Evolutionary conservation across 305 asterid genomes (phyloP).

Genomic region (Fraxinus platypoda): DNA sequence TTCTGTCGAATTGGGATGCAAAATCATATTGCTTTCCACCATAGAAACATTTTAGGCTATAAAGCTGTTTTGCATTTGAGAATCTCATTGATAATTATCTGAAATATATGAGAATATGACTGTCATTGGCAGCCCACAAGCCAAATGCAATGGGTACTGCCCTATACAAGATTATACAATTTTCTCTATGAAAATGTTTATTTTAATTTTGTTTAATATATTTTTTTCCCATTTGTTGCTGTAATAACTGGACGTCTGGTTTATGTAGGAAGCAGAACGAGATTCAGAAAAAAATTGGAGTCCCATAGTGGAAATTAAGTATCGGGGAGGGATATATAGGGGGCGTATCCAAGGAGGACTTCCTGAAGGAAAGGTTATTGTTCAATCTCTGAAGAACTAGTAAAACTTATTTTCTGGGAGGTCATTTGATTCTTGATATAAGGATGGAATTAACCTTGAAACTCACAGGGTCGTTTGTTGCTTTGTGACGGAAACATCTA

Average conservation of each 20-base stretch:
- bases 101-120: not conserved
- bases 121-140: not conserved
- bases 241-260: conserved; percentile 17
- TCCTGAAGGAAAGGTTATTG: conserved; percentile 95
- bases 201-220: not conserved
- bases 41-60: not conserved
- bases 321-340: conserved; percentile 85
- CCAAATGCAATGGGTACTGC: not conserved
- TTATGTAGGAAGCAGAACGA: conserved; percentile 87
- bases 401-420: conserved; percentile 18
- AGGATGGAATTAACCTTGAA: conserved; percentile 10
- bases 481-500: conserved; percentile 84
- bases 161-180: conserved; percentile 5
- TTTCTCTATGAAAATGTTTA: not conserved
- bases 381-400: conserved; percentile 19
- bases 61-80: not conserved
- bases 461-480: conserved; percentile 76
- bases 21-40: not conserved
- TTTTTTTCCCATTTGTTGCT: conserved; percentile 13
- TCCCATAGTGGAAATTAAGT: conserved; percentile 79
- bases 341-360: conserved; percentile 97
- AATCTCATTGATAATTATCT: conserved; percentile 9
- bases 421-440: not conserved
- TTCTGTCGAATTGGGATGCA: not conserved
- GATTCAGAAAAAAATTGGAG: conserved; percentile 84